Evolutionary conservation across 1,284 basidiomycete species (phyloP).

Genomic region (Polyporus tsugae): DNA sequence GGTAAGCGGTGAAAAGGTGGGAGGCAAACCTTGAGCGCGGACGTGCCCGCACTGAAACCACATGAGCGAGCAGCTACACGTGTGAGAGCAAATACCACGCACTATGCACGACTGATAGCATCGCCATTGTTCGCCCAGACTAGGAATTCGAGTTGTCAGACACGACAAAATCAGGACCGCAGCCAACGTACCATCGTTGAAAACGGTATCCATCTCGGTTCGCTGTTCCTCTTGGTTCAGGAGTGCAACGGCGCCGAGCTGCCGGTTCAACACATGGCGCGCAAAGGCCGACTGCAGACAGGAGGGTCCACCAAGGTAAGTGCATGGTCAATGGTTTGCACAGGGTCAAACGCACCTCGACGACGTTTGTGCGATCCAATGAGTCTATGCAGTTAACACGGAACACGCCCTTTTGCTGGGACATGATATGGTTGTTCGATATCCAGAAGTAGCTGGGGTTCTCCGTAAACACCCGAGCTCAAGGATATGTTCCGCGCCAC

Average conservation of each 20-base stretch:
- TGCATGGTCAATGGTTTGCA: background rate
- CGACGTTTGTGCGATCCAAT: slow-evolving; percentile 91
- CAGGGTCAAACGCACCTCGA: slow-evolving; percentile 59
- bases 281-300: slow-evolving; percentile 84
- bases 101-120: slow-evolving; percentile 88
- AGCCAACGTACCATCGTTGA: slow-evolving; percentile 82
- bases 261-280: slow-evolving; percentile 80
- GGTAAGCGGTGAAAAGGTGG: background rate
- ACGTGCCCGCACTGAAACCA: slow-evolving; percentile 78
- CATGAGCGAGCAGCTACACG: slow-evolving; percentile 24
- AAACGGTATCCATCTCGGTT: slow-evolving; percentile 78
- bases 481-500: slow-evolving; percentile 23
- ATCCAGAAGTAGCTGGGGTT: slow-evolving; percentile 85
- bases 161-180: slow-evolving; percentile 46
- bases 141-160: slow-evolving; percentile 53
- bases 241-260: slow-evolving; percentile 84
- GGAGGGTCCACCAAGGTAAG: slow-evolving; percentile 12
- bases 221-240: slow-evolving; percentile 56
- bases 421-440: slow-evolving; percentile 74
- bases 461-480: slow-evolving; percentile 12
- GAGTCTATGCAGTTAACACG: slow-evolving; percentile 95
- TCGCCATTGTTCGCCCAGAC: slow-evolving; percentile 98
- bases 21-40: slow-evolving; percentile 81
- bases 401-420: slow-evolving; percentile 86
- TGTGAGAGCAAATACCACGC: slow-evolving; percentile 42